A percentile compares a stretch with the other conserved stretches of the same genome.
Conservation (phyloP, 2,329 filamentous ascomycete species). For the Hypoxylon rubiginosum region DNA sequence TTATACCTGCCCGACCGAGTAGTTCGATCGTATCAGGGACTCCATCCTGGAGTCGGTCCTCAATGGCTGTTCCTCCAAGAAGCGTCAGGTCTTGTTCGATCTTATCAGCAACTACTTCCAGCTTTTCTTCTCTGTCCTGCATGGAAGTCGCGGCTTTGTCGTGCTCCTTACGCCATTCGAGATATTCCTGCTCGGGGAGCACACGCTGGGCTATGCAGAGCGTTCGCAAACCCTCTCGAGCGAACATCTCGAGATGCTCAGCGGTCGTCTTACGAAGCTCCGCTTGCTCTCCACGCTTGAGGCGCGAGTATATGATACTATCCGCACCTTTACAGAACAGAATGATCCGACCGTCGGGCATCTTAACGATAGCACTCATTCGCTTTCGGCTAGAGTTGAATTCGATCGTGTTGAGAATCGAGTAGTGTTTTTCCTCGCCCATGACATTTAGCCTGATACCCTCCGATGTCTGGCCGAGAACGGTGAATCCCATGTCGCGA, state of each 20-base stretch:
- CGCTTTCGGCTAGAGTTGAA: conserved; percentile 97
- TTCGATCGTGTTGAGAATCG: conserved; percentile 92
- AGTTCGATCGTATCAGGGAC: conserved; percentile 96
- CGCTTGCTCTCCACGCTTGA: conserved; percentile 86
- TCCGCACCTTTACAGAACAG: conserved; percentile 98
- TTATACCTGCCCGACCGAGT: conserved; percentile 93
- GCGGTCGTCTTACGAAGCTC: conserved; percentile 87
- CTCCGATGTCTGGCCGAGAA: conserved; percentile 83
- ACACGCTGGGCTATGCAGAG: conserved; percentile 91
- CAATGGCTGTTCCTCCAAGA: conserved; percentile 94
- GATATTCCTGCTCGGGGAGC: conserved; percentile 85
- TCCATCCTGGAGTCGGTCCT: conserved; percentile 95
- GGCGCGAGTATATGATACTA: conserved; percentile 93
- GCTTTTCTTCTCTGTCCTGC: conserved; percentile 88
- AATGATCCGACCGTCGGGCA: conserved; percentile 90
- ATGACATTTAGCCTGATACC: conserved; percentile 88
- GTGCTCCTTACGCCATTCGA: conserved; percentile 86
- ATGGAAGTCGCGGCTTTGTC: conserved; percentile 88
- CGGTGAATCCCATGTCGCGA: conserved; percentile 94
- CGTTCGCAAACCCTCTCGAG: conserved; percentile 92
- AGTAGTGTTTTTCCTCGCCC: conserved; percentile 87
- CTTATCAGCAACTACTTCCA: conserved; percentile 88
- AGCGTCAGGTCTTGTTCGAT: conserved; percentile 93
- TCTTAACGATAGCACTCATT: conserved; percentile 96
- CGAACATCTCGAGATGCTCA: conserved; percentile 97